A percentile compares a stretch with the other conserved stretches of the same genome.
Conservation (phyloP, 345 rosid species). For the Triadica sebifera region DNA sequence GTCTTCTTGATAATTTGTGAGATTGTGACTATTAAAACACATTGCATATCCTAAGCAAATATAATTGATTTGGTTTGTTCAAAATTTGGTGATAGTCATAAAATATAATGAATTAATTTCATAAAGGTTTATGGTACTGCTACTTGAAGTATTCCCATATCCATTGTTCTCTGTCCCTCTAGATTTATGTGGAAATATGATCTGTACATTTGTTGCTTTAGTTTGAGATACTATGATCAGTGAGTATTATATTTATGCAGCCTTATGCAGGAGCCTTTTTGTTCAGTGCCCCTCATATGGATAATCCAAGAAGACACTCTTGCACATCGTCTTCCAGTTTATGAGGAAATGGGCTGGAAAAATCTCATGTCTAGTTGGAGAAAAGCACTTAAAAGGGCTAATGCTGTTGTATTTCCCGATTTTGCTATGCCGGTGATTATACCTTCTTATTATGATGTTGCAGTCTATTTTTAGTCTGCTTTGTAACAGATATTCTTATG, state of each 20-base stretch:
- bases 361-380: slow-evolving; percentile 73
- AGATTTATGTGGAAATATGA: slow-evolving; percentile 2
- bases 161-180: not conserved
- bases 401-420: slow-evolving; percentile 76
- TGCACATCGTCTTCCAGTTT: slow-evolving; percentile 68
- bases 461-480: not conserved
- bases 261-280: slow-evolving; percentile 98
- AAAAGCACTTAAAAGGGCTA: slow-evolving; percentile 71
- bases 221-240: slow-evolving; percentile 43
- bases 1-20: not conserved
- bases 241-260: slow-evolving; percentile 77
- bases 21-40: not conserved
- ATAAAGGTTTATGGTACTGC: slow-evolving; percentile 2
- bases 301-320: slow-evolving; percentile 84
- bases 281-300: slow-evolving; percentile 86
- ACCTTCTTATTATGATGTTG: not conserved
- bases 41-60: not conserved
- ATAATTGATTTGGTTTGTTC: not conserved
- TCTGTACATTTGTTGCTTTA: slow-evolving; percentile 20
- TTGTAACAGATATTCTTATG: slow-evolving; percentile 23
- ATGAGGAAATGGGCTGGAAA: slow-evolving; percentile 56
- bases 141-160: not conserved
- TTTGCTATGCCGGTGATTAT: slow-evolving; percentile 70
- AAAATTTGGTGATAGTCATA: not conserved
- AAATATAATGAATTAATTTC: not conserved